Percentiles rank a stretch among this genome's conserved stretches.
phyloP scores from a whole-genome alignment of 2,329 filamentous ascomycete genomes.

The Daldinia eschscholtzii region DNA sequence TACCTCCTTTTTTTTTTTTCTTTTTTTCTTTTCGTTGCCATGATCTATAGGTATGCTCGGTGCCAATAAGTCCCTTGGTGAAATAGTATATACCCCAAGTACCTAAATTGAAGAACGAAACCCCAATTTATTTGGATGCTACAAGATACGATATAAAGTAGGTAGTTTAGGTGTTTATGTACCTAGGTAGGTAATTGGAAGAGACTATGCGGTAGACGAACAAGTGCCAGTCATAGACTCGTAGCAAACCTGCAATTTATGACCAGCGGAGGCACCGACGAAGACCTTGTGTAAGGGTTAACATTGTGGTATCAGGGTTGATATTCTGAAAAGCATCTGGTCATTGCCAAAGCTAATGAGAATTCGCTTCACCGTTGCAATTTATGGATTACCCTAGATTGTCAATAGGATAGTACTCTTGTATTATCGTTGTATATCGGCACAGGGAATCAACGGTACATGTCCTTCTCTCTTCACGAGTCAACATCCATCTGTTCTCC shows the following conservation, averaged over 20 bases:
- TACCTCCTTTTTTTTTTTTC: background rate
- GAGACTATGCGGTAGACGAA: background rate
- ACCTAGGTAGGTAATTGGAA: background rate
- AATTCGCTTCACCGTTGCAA: slow-evolving; percentile 4
- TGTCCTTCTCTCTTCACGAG: slow-evolving; percentile 57
- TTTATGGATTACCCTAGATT: slow-evolving; percentile 8
- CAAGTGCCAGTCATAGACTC: background rate
- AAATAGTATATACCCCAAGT: background rate
- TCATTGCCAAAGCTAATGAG: background rate
- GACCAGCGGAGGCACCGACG: too few species aligned
- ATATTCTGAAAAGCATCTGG: slow-evolving; percentile 7
- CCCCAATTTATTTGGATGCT: background rate
- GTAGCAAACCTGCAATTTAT: background rate
- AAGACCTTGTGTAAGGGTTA: background rate
- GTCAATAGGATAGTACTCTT: slow-evolving; percentile 26
- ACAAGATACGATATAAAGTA: background rate
- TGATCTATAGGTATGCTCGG: background rate
- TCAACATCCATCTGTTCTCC: slow-evolving; percentile 79
- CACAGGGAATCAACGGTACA: slow-evolving; percentile 34
- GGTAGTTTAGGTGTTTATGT: background rate
- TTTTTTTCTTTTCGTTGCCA: background rate
- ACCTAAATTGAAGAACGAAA: background rate
- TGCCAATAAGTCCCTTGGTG: background rate
- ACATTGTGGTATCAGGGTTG: background rate
- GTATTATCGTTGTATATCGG: slow-evolving; percentile 41